Evolutionary conservation across 306 rosid genomes (phyloP).

Genomic region (Astragalus glycyphyllos): DNA sequence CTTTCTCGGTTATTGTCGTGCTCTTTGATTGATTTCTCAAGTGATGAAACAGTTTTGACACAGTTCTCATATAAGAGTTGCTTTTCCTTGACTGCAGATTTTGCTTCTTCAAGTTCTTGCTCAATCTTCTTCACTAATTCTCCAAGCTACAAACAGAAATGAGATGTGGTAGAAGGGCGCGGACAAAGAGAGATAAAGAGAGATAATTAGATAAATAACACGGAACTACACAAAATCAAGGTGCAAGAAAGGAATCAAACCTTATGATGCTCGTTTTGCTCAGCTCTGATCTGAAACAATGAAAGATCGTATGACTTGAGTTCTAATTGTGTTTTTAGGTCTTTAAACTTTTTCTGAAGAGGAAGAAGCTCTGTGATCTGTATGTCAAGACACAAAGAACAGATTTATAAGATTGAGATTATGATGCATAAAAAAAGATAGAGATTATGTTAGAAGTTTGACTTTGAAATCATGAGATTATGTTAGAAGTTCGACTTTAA

Average conservation of each 20-base stretch:
- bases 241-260: slow-evolving; percentile 49
- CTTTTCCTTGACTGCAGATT: slow-evolving; percentile 65
- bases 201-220: slow-evolving; percentile 22
- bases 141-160: slow-evolving; percentile 69
- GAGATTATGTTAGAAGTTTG: slow-evolving; percentile 14
- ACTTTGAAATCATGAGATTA: slow-evolving; percentile 24
- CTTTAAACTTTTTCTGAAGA: slow-evolving; percentile 72
- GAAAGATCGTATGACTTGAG: slow-evolving; percentile 83
- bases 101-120: slow-evolving; percentile 85
- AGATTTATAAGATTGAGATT: slow-evolving; percentile 32
- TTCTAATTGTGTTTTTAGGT: slow-evolving; percentile 78
- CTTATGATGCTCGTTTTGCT: slow-evolving; percentile 98
- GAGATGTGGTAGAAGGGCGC: slow-evolving; percentile 5
- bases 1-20: slow-evolving; percentile 76
- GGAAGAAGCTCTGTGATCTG: slow-evolving; percentile 85
- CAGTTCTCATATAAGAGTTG: slow-evolving; percentile 65
- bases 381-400: slow-evolving; percentile 43
- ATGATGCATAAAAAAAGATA: neutral
- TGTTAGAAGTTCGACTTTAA: neutral
- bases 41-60: slow-evolving; percentile 64
- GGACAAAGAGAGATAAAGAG: slow-evolving; percentile 35
- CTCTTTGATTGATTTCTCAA: slow-evolving; percentile 88
- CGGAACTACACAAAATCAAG: slow-evolving; percentile 10
- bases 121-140: slow-evolving; percentile 88
- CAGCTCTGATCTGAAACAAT: slow-evolving; percentile 85